Evolutionary conservation across 805 yeast species (phyloP).

Genomic region (Ogataea nitratoaversa): DNA sequence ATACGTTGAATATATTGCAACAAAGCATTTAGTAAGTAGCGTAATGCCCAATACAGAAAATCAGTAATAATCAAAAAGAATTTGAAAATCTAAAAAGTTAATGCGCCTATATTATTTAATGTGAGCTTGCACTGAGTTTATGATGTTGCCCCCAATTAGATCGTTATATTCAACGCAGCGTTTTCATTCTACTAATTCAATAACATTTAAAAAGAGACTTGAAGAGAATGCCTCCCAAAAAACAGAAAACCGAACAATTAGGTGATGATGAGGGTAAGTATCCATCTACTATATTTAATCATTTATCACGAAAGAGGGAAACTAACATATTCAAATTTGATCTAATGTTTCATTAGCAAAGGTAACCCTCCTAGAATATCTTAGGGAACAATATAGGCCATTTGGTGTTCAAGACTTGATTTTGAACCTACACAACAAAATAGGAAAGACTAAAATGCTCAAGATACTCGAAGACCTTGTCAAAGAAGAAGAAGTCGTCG

Average conservation of each 20-base stretch:
- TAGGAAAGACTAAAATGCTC: conserved; percentile 31
- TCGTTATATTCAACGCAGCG: too few relatives aligned
- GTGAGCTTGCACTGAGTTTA: too few relatives aligned
- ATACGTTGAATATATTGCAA: too few relatives aligned
- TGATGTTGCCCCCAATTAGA: too few relatives aligned
- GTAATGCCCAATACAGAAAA: too few relatives aligned
- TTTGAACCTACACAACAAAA: conserved; percentile 39
- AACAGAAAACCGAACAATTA: conserved; percentile 8
- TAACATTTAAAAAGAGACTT: too few relatives aligned
- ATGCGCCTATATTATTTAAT: too few relatives aligned
- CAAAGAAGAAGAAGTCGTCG: conserved; percentile 29
- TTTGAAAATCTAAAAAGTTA: too few relatives aligned
- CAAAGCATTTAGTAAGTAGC: too few relatives aligned
- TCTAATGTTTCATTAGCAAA: not conserved
- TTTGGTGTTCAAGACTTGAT: conserved; percentile 44
- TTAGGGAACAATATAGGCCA: conserved; percentile 43
- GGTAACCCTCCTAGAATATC: conserved; percentile 26
- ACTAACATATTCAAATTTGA: not conserved
- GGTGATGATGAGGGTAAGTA: conserved; percentile 15
- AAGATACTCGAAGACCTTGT: conserved; percentile 36
- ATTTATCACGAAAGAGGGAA: not conserved
- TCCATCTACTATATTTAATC: too few relatives aligned
- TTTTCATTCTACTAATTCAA: too few relatives aligned
- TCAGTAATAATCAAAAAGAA: too few relatives aligned
- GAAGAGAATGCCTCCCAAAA: conserved; percentile 17